Percentiles rank a stretch among this genome's conserved stretches.
phyloP scores from a whole-genome alignment of 2,329 filamentous ascomycete species.

The Ceratocystis cubensis region DNA sequence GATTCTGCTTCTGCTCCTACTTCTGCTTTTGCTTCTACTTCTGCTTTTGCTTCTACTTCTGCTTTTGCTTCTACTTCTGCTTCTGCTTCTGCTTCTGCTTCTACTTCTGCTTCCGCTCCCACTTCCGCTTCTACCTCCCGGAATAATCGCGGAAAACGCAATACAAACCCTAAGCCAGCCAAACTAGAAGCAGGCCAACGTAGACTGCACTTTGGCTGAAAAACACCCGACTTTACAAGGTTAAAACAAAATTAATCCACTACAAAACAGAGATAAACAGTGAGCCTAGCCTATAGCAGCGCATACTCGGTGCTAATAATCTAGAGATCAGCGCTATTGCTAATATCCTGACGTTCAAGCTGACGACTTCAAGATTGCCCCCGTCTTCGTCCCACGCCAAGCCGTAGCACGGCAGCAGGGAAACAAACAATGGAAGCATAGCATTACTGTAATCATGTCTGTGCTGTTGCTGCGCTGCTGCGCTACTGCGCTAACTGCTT shows the following conservation, averaged over 20 bases:
- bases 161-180: conserved; percentile 26
- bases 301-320: too few species aligned
- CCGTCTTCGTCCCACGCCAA: too few species aligned
- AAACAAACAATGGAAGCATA: not conserved
- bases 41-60: not conserved
- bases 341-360: too few species aligned
- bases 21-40: too few species aligned
- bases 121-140: not conserved
- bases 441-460: too few species aligned
- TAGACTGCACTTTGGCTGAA: conserved; percentile 47
- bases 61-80: not conserved
- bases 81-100: not conserved
- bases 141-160: conserved; percentile 26
- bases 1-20: not conserved
- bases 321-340: too few species aligned
- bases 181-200: conserved; percentile 47
- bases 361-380: too few species aligned
- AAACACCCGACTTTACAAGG: not conserved
- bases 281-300: too few species aligned
- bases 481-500: too few species aligned
- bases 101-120: not conserved
- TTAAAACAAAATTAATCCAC: not conserved
- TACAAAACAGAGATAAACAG: too few species aligned
- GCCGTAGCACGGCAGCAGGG: not conserved
- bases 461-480: too few species aligned